A percentile compares a stretch with the other conserved stretches of the same genome.
Evolutionary conservation across 83 land plant species (phyloP).

Genomic region (Isoetes engelmannii): DNA sequence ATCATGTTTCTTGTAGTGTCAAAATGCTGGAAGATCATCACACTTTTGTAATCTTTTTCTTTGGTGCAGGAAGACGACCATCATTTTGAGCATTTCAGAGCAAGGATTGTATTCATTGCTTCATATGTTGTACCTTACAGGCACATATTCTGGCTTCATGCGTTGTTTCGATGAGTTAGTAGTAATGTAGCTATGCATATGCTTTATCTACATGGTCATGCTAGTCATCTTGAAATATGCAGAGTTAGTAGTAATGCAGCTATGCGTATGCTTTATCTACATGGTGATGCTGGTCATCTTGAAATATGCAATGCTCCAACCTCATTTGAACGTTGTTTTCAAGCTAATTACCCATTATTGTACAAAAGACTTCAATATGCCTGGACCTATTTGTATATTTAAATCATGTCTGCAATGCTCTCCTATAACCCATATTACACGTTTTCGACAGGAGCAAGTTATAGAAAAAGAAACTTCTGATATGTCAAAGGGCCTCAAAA

Average conservation of each 20-base stretch:
- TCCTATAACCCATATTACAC: neutral
- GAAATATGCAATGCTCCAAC: constrained; percentile 54
- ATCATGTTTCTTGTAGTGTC: too few species aligned
- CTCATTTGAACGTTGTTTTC: constrained; percentile 55
- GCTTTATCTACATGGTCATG: too few species aligned
- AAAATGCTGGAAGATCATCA: too few species aligned
- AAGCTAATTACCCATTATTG: constrained; percentile 43
- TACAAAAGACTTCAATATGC: constrained; percentile 60
- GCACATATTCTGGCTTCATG: neutral
- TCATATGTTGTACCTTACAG: constrained; percentile 10
- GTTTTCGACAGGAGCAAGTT: neutral
- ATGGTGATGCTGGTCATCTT: too few species aligned
- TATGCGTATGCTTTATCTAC: neutral
- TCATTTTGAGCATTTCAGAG: neutral
- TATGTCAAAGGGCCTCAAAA: too few species aligned
- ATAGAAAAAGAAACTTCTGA: too few species aligned
- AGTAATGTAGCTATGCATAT: neutral
- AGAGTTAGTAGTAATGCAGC: constrained; percentile 1
- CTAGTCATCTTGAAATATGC: neutral
- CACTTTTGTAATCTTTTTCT: too few species aligned
- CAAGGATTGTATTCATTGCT: neutral
- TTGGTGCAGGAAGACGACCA: neutral
- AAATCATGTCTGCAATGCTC: neutral
- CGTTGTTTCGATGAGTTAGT: neutral
- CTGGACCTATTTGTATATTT: neutral